Evolutionary conservation across 2,329 filamentous ascomycete genomes (phyloP).

Genomic region (Penicillium griseofulvum): DNA sequence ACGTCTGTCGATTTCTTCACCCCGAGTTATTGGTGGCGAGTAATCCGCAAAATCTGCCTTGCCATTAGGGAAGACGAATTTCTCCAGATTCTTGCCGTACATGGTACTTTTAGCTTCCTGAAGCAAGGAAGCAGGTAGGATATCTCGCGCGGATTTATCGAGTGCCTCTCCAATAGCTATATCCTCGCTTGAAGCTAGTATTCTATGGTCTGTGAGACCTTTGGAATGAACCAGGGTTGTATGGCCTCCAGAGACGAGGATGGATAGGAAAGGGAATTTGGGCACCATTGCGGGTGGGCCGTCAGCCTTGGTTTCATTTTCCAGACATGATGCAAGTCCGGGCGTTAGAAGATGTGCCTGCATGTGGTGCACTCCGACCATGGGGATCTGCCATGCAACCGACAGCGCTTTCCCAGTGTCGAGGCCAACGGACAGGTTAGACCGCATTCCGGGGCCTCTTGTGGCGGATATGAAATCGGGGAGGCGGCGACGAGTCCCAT

Average conservation of each 20-base stretch:
- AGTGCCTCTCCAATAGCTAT: constrained; percentile 86
- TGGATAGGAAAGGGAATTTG: constrained; percentile 77
- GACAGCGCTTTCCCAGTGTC: constrained; percentile 85
- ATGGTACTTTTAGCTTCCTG: constrained; percentile 61
- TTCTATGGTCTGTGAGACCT: constrained; percentile 64
- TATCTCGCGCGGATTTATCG: constrained; percentile 77
- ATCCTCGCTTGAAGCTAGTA: constrained; percentile 72
- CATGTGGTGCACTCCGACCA: constrained; percentile 94
- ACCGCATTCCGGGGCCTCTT: constrained; percentile 82
- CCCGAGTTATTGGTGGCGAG: constrained; percentile 55
- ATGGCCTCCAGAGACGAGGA: constrained; percentile 90
- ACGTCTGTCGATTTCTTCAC: constrained; percentile 56
- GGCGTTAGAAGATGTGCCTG: constrained; percentile 92
- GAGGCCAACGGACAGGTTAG: constrained; percentile 73
- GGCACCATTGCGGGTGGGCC: constrained; percentile 40
- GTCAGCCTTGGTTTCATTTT: constrained; percentile 20
- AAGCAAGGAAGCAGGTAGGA: constrained; percentile 65
- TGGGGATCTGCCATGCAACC: constrained; percentile 75
- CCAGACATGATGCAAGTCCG: constrained; percentile 66
- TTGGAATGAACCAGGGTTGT: constrained; percentile 78
- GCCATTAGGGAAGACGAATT: constrained; percentile 67
- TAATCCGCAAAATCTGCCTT: constrained; percentile 49
- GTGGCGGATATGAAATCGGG: constrained; percentile 89
- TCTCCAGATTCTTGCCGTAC: constrained; percentile 77
- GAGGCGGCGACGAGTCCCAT: constrained; percentile 41